These are phyloP conservation scores for Tylopilus sp. DNA, from an alignment of 768 basidiomycete genomes.

Conservation along the genomic window DNA sequence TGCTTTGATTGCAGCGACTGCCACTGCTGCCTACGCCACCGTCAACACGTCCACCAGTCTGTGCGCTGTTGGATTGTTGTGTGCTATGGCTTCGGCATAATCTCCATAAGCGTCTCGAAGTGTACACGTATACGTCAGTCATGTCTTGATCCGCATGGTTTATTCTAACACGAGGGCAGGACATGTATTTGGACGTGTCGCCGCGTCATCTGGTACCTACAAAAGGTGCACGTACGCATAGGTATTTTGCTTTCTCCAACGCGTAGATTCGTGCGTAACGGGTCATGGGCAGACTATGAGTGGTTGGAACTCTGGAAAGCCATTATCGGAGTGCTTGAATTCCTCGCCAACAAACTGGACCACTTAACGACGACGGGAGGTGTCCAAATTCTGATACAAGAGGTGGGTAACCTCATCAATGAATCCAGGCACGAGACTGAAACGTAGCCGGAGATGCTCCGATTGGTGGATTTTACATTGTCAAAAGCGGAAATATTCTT, in stretches of 20 bases:
- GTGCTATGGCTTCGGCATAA: slow-evolving; percentile 71
- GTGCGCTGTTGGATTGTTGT: slow-evolving; percentile 64
- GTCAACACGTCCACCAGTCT: slow-evolving; percentile 44
- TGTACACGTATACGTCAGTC: slow-evolving; percentile 53
- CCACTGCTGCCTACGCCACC: slow-evolving; percentile 46
- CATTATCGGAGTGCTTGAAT: slow-evolving; percentile 50
- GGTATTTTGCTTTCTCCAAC: slow-evolving; percentile 37
- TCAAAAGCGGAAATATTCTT: slow-evolving; percentile 51
- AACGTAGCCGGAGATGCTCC: slow-evolving; percentile 39
- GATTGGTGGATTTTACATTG: slow-evolving; percentile 51
- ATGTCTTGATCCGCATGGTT: not conserved
- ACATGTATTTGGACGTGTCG: slow-evolving; percentile 54
- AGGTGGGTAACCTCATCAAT: slow-evolving; percentile 41
- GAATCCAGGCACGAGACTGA: slow-evolving; percentile 1
- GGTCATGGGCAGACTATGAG: slow-evolving; percentile 46
- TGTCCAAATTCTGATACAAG: slow-evolving; percentile 48
- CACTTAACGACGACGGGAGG: slow-evolving; percentile 50
- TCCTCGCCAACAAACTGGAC: slow-evolving; percentile 53
- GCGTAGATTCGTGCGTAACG: not conserved
- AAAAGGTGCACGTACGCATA: slow-evolving; percentile 49
- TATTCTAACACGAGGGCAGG: slow-evolving; percentile 30
- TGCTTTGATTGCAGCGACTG: slow-evolving; percentile 37
- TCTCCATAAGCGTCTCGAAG: slow-evolving; percentile 58
- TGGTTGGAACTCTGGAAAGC: slow-evolving; percentile 67
- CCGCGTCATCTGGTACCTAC: slow-evolving; percentile 55